Percentiles rank a stretch among this genome's conserved stretches.
Conservation (phyloP, 495 filamentous ascomycete species). For the Terfezia boudieri region DNA sequence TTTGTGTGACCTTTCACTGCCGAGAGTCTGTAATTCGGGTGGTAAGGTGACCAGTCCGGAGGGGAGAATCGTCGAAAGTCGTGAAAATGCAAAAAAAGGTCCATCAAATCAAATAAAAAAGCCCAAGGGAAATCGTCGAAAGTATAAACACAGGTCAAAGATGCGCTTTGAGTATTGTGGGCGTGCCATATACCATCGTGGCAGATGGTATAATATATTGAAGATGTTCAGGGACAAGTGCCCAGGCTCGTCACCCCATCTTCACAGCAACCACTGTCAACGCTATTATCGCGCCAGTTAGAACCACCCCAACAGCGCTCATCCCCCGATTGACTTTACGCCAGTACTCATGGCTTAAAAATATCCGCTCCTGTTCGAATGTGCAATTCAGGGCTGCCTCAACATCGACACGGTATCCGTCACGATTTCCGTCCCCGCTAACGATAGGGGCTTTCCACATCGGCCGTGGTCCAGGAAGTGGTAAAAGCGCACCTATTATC, state of each 20-base stretch:
- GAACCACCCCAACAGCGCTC: slow-evolving; percentile 51
- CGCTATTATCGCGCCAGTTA: slow-evolving; percentile 49
- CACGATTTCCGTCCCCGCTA: slow-evolving; percentile 3
- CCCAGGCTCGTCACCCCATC: neutral
- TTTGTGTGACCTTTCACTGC: too few species aligned
- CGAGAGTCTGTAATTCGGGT: too few species aligned
- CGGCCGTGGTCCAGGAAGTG: slow-evolving; percentile 24
- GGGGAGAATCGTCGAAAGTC: too few species aligned
- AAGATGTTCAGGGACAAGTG: too few species aligned
- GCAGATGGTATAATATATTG: too few species aligned
- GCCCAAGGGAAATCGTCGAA: too few species aligned
- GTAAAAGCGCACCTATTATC: slow-evolving; percentile 67
- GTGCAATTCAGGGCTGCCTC: slow-evolving; percentile 26
- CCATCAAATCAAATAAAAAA: too few species aligned
- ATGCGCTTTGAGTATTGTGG: too few species aligned
- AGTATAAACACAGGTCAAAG: too few species aligned
- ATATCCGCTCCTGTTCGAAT: slow-evolving; percentile 36
- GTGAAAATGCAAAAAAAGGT: too few species aligned
- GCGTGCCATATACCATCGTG: too few species aligned
- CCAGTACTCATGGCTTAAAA: slow-evolving; percentile 82
- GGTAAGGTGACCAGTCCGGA: too few species aligned
- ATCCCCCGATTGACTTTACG: slow-evolving; percentile 73
- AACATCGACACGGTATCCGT: slow-evolving; percentile 21
- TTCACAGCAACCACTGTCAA: slow-evolving; percentile 8
- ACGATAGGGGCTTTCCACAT: slow-evolving; percentile 10